Evolutionary conservation across 164 flowering plant genomes (phyloP), one percentile per base, ranked within the genome.

Genomic region (Aristolochia californica): DNA sequence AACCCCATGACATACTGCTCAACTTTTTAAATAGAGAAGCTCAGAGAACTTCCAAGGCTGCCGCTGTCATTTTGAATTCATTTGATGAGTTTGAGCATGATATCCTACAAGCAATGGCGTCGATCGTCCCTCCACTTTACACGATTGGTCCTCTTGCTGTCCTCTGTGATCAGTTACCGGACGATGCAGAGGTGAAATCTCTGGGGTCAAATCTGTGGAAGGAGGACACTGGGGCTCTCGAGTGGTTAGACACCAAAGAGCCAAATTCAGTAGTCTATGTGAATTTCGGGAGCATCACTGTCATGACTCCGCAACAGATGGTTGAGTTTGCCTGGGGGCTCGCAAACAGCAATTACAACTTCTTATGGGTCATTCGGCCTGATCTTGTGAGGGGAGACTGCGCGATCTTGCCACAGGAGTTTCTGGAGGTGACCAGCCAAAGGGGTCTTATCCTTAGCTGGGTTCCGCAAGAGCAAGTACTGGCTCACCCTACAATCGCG

Each of bases 311-410:
- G 2, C 52, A 66, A 1, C 75, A 79, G 48, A 43, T 67, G 15
- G 11, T 24, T 0, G 84, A 80, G 48, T 68, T 77, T 18, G 80
- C 79, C 0, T 77, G 78, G 78, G 83, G 83, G 27, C 64, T 79
- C 0, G 80, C 75, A 2, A 65, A 74, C 27, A 70, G 77, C 61
- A 64, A 57, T 5, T 40, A 69, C 1, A 28, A 45, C 1, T 83
- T 83, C 48, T 55, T 78, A 53, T 83, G 88, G 88, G 56, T 80
- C 22, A 66, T 80, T 1, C 43, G 88, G 40, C 75, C 79, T 0
- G 88, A 80, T 54, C 57, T 80, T 0, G 82, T 80, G 0, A 44
- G 26, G 3, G 88, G 83, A 0, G 73, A 75, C 0, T 5, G 72
- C 0, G 59, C 63, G 13, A 30, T 63, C 4, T 26, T 63, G 43